Base-by-base conservation (phyloP, 2,329 filamentous ascomycete species). In the Botryotinia globosa region DNA sequence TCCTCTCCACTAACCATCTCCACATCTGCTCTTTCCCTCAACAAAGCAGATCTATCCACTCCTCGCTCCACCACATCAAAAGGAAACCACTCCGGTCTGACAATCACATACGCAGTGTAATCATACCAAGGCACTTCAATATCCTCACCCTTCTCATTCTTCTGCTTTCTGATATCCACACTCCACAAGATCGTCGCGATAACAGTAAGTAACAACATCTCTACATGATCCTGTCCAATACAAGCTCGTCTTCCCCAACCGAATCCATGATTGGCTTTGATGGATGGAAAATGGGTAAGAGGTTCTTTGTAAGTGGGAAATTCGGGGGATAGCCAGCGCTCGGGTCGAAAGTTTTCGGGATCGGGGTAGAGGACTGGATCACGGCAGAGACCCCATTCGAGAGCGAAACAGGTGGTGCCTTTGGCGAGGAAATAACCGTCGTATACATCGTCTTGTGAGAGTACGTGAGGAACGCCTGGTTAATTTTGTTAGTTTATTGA, bases 361-460 rank as follows among this genome's bases (percentile, higher is more conserved):
- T 84, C 74, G 7, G 72, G 72, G 78, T 85, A 86, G 9, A 80
- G 78, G 4, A 70, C 66, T 54, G 81, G 74, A 74, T 87, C 71
- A 20, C 72, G 69, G 39, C 74, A 73, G 42, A 80, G 75, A 37
- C 77, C 76, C 75, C 76, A 77, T 66, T 72, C 71, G 48, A 76
- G 74, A 1, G 74, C 59, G 22, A 76, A 68, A 32, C 88, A 84
- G 0, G 85, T 85, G 1, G 69, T 74, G n/a, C 58, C 72, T 56
- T 75, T 74, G 10, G 75, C 74, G 42, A 77, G 73, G 42, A 73
- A 72, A 56, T 74, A 76, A 18, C 74, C 75, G 39, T 86, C 82
- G 44, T 89, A 90, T 29, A 84, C 81, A 72, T 90, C 88, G 66
- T 89, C 87, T 68, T 84, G 80, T 1, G 85, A 82, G 20, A 86